These are phyloP conservation scores for Solanum neorickii DNA, from an alignment of 257 asterid species.

Conservation along the genomic window DNA sequence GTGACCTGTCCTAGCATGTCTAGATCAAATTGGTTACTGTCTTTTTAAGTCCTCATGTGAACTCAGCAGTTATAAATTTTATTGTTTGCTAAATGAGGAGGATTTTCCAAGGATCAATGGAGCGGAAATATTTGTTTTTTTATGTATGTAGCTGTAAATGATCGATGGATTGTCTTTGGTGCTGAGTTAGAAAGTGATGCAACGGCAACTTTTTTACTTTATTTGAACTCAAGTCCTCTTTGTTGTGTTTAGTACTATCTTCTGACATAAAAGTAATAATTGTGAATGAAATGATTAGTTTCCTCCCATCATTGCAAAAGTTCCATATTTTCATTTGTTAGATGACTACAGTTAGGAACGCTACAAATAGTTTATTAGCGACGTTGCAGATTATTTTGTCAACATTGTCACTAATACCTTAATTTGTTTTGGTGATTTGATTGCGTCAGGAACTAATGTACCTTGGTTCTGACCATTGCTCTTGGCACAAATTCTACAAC, in stretches of 20 bases:
- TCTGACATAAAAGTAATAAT: neutral
- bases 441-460: neutral
- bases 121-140: neutral
- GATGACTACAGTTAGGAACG: neutral
- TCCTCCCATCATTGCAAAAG: neutral
- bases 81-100: neutral
- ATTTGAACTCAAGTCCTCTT: neutral
- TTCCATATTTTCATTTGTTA: neutral
- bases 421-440: neutral
- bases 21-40: neutral
- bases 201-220: neutral
- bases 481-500: neutral
- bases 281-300: neutral
- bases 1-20: neutral
- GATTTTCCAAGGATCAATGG: neutral
- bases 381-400: neutral
- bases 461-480: neutral
- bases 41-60: neutral
- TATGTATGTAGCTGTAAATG: neutral
- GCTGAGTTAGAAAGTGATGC: neutral
- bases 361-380: neutral
- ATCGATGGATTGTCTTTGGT: neutral
- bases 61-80: neutral
- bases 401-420: neutral
- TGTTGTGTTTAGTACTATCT: neutral